phyloP scores from a whole-genome alignment of 2,329 filamentous ascomycete genomes.

The Conoideocrella luteorostrata region DNA sequence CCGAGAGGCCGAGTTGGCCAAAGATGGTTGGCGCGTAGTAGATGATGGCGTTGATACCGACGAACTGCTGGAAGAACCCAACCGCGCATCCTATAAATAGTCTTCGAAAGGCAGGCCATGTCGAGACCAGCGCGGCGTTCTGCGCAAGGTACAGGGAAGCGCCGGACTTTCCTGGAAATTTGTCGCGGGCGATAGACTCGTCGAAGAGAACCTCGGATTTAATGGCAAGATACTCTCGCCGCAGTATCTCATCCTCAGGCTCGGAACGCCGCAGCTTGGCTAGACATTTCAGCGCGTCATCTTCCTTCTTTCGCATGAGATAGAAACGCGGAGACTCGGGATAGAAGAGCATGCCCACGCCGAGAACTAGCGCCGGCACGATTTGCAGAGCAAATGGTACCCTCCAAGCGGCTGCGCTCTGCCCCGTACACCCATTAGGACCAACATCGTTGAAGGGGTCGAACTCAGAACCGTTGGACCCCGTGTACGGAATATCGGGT shows the following conservation, averaged over 20 bases:
- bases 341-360: conserved; percentile 70
- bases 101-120: too few relatives aligned
- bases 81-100: too few relatives aligned
- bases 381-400: conserved; percentile 68
- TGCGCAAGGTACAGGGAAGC: neutral
- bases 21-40: conserved; percentile 71
- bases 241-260: conserved; percentile 59
- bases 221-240: too few relatives aligned
- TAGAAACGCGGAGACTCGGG: conserved; percentile 69
- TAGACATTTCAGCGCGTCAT: conserved; percentile 57
- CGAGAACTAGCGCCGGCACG: conserved; percentile 58
- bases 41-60: conserved; percentile 51
- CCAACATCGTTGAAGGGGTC: too few relatives aligned
- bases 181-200: too few relatives aligned
- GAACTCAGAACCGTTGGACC: too few relatives aligned
- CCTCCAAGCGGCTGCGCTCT: conserved; percentile 67
- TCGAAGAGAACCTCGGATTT: too few relatives aligned
- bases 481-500: too few relatives aligned
- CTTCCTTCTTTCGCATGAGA: conserved; percentile 53
- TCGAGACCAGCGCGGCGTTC: too few relatives aligned
- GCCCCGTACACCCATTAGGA: too few relatives aligned
- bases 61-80: conserved; percentile 22
- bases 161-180: neutral
- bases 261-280: conserved; percentile 57
- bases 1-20: conserved; percentile 52